Evolutionary conservation across 805 yeast species (phyloP).

Genomic region (Candida chilensis): DNA sequence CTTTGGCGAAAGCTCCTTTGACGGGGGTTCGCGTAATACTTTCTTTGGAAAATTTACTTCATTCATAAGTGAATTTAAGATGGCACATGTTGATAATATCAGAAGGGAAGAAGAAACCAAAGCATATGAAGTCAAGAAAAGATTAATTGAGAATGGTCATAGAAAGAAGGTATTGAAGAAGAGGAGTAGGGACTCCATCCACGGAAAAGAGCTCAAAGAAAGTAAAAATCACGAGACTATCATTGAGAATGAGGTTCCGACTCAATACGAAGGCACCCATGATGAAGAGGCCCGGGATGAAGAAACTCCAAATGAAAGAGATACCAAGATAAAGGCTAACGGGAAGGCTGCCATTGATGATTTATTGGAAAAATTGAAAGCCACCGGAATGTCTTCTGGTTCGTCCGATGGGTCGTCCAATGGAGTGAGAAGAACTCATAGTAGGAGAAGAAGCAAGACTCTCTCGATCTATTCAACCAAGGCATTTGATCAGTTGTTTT

Average conservation of each 20-base stretch:
- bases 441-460: slow-evolving; percentile 20
- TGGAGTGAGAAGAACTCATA: slow-evolving; percentile 9
- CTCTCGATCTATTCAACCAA: slow-evolving; percentile 21
- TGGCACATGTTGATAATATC: slow-evolving; percentile 71
- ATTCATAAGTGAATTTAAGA: slow-evolving; percentile 71
- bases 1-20: slow-evolving; percentile 81
- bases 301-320: not conserved
- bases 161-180: slow-evolving; percentile 6
- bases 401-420: slow-evolving; percentile 6
- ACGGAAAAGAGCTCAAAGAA: slow-evolving; percentile 1
- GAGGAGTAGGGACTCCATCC: slow-evolving; percentile 3
- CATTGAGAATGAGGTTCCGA: not conserved
- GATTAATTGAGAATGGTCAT: slow-evolving; percentile 16
- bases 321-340: slow-evolving; percentile 4
- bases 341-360: slow-evolving; percentile 18
- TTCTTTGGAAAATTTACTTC: slow-evolving; percentile 77
- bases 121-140: slow-evolving; percentile 25
- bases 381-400: slow-evolving; percentile 13
- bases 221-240: slow-evolving; percentile 1
- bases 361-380: slow-evolving; percentile 19
- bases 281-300: not conserved
- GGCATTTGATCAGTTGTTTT: slow-evolving; percentile 12
- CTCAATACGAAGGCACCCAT: not conserved
- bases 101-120: slow-evolving; percentile 74
- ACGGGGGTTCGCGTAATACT: slow-evolving; percentile 51